phyloP scores from a whole-genome alignment of 805 yeast species.

The Metschnikowia peoriensis region DNA sequence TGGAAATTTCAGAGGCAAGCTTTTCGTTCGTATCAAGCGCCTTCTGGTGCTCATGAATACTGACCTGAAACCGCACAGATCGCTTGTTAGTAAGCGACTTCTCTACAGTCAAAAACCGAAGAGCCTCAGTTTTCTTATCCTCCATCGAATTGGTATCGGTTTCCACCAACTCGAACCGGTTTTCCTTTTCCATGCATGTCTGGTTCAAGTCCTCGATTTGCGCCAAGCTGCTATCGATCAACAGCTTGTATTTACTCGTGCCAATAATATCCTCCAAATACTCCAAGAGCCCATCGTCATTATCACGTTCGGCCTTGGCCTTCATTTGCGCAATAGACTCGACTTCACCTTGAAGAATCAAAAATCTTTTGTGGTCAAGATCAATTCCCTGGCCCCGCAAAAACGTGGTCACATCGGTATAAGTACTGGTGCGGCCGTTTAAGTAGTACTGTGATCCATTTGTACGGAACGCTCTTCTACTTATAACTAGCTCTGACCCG shows the following conservation, averaged over 20 bases:
- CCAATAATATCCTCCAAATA: conserved; percentile 97
- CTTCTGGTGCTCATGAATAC: conserved; percentile 39
- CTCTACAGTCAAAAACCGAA: conserved; percentile 62
- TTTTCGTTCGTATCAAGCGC: conserved; percentile 39
- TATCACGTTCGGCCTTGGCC: conserved; percentile 89
- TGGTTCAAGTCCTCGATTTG: conserved; percentile 77
- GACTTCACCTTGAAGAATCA: conserved; percentile 96
- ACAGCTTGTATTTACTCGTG: conserved; percentile 75
- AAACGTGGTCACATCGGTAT: conserved; percentile 72
- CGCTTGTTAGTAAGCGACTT: conserved; percentile 53
- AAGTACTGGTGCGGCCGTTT: conserved; percentile 66
- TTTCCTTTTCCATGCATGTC: conserved; percentile 75
- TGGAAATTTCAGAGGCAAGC: conserved; percentile 39
- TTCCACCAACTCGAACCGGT: conserved; percentile 74
- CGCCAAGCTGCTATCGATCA: conserved; percentile 62
- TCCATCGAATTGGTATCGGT: conserved; percentile 63
- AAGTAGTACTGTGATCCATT: conserved; percentile 78
- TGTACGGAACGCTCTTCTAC: conserved; percentile 75
- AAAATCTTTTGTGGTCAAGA: conserved; percentile 88
- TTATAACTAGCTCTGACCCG: conserved; percentile 61
- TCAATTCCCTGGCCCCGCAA: conserved; percentile 85
- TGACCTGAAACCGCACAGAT: conserved; percentile 56
- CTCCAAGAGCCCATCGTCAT: conserved; percentile 91
- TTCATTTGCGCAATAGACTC: conserved; percentile 99
- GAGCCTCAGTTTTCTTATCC: conserved; percentile 70